Evolutionary conservation across 176 grass and related monocot species (phyloP), one percentile per base, ranked within the genome.

Genomic region (Puya raimondii): DNA sequence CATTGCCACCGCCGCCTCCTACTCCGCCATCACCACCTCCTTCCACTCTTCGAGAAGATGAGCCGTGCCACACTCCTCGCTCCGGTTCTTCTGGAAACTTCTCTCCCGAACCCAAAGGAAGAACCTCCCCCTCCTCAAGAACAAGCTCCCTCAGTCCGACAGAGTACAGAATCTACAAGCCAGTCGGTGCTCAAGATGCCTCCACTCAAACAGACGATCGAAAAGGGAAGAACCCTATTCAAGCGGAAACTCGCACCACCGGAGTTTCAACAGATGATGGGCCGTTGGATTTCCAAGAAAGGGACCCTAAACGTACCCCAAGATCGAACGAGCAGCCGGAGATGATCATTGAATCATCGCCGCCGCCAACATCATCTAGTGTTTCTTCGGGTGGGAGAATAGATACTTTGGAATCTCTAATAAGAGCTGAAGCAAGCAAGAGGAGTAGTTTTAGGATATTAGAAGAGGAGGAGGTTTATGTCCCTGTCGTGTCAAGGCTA

Each of bases 361-460:
- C 89, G n/a, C 73, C 23, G 0, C 54, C 70, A 54, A 87, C 84
- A 29, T 76, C 67, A 9, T 83, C 82, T 12, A 84, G 76, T 29
- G 70, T 71, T 77, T 90, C 81, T 71, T 76, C 82, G 1, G 83
- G 81, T 51, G 80, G 56, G 57, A 82, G 80, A 72, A 82, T 91
- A 51, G 90, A 93, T 53, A 99, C 95, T 23, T 67, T 99, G 78
- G 95, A 99, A 72, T 91, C 90, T 58, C 76, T 99, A 72, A 99
- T 99, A 64, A 79, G 90, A 74, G 90, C 90, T 0, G 95, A 99
- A 77, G 90, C 82, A 42, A 86, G 76, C 11, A 90, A 83, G 76
- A 85, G 84, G 50, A 93, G 73, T 56, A 86, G 51, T 77, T 90
- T 83, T 58, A 85, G 76, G 80, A 70, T 81, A 25, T 63, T 90